Evolutionary conservation across 2,329 filamentous ascomycete genomes (phyloP), one percentile per base, ranked within the genome.

Genomic region (Cladosporium sp.): DNA sequence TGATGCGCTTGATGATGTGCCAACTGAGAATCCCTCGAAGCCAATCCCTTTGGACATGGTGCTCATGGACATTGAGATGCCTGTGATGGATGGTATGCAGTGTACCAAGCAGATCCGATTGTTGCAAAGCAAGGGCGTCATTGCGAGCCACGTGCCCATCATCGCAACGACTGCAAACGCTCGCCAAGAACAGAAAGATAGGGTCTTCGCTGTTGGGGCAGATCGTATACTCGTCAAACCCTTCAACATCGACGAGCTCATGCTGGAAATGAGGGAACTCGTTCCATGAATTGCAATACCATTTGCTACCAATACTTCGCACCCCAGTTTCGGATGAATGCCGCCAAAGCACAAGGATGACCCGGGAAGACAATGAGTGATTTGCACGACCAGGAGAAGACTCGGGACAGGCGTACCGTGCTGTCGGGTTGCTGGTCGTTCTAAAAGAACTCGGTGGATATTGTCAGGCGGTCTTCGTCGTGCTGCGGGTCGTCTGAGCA

Each of bases 21-120:
- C 57, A 36, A 13, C 25, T 30, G 53, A 65, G 48, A 18, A 43
- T 16, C n/a, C 60, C 51, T 10, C 32, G 43, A 13, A 54, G 26
- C 18, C 51, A 10, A 70, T 67, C 13, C 69, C 66, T 0, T 39
- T 70, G 1, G 49, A 62, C 8, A 56, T 91, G 49, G 87, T 92
- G 16, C 76, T 92, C 4, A 92, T 93, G 90, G 90, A 93, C 72
- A 81, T 92, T 34, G 90, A 92, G 73, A 92, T 93, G 90, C 91
- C 91, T 0, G 83, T 92, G 51, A 92, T 93, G 91, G 89, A 92
- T 71, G 91, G 91, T 34, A 86, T 90, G 75, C 88, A 88, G 5
- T 91, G 90, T 67, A 86, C 89, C 10, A 82, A 83, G 48, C 84
- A 80, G 64, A 92, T 93, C 58, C 84, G 91, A 25, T 83, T 88